Evolutionary conservation across 108 stramenopile species (phyloP), one percentile per base, ranked within the genome.

Genomic region (Nannochloropsis gaditana): DNA sequence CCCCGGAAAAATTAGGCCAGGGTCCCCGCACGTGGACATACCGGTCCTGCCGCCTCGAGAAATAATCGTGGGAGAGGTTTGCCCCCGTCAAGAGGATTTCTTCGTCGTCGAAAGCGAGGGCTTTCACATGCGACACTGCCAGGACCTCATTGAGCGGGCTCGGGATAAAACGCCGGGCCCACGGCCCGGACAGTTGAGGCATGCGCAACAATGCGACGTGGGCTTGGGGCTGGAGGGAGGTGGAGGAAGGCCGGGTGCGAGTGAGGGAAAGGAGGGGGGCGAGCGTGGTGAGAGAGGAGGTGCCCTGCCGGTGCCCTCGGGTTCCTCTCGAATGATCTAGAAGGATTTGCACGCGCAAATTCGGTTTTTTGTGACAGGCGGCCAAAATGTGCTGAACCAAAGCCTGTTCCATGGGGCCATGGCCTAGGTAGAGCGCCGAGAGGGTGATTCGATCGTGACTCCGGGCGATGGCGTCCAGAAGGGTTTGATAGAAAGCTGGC

Each of bases 21-120:
- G 31, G 31, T 15, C 50, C 50, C 9, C 50, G 50, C 9, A 84
- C 17, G n/a, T 41, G 45, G 19, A 85, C 45, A 17, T 85, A 85
- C 21, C 85, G 85, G 43, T 85, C 85, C 44, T 82, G 81, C 31
- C 85, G 81, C 21, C 11, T 43, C 42, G 79, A 43, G 43, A 85
- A 85, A 42, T 85, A 85, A 21, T 85, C 85, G 19, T 82, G 41
- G 17, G 81, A 82, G 5, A 85, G 41, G 43, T 85, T 85, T 17
- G 85, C 73, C 3, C 85, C 85, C 42, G 85, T 85, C 11, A 85
- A 10, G 3, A 85, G 11, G 42, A 85, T 43, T 10, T 21, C 44
- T n/a, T 73, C 2, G 15, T 85, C 81, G 81, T 85, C 85, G 43
- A 79, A 85, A 9, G 82, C 81, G 21, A 80, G 11, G 31, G 31